phyloP scores from a whole-genome alignment of 495 filamentous ascomycete genomes.

The Hypoxylon cercidicola region DNA sequence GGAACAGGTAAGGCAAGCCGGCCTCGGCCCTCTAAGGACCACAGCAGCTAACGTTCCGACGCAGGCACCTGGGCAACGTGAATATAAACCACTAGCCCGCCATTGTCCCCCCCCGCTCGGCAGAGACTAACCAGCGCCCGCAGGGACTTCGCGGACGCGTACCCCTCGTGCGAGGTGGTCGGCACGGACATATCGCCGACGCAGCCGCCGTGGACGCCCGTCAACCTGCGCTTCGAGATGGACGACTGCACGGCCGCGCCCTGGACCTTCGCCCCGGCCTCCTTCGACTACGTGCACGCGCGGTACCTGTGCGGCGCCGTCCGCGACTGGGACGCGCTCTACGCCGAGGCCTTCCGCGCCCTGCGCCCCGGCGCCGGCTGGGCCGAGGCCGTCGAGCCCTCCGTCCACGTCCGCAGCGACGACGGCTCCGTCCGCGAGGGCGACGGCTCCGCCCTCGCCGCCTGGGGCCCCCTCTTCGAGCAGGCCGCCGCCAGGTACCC shows the following conservation, averaged over 20 bases:
- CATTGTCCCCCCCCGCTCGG: not conserved
- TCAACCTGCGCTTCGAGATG: constrained; percentile 63
- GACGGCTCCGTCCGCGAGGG: constrained; percentile 39
- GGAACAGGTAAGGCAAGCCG: constrained; percentile 55
- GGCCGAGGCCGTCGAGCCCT: constrained; percentile 40
- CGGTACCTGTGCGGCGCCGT: constrained; percentile 64
- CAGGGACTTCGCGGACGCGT: constrained; percentile 57
- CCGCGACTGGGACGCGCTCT: constrained; percentile 59
- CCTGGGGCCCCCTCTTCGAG: constrained; percentile 34
- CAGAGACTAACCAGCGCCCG: constrained; percentile 4
- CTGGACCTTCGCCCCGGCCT: constrained; percentile 55
- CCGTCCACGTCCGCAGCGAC: constrained; percentile 36
- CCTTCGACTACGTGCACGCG: constrained; percentile 66
- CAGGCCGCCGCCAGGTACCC: constrained; percentile 14
- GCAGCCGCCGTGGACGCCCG: constrained; percentile 61
- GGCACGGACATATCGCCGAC: constrained; percentile 75
- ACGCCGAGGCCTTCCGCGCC: constrained; percentile 28
- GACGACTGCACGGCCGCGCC: constrained; percentile 56
- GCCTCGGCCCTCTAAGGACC: not conserved
- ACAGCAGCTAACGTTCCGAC: not conserved
- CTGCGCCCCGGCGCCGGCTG: constrained; percentile 42
- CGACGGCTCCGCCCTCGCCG: constrained; percentile 29
- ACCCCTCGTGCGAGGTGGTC: constrained; percentile 62
- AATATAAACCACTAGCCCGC: not conserved
- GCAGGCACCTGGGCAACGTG: constrained; percentile 57